Evolutionary conservation across 2,329 filamentous ascomycete species (phyloP).

Genomic region (Salinomyces thailandicus): DNA sequence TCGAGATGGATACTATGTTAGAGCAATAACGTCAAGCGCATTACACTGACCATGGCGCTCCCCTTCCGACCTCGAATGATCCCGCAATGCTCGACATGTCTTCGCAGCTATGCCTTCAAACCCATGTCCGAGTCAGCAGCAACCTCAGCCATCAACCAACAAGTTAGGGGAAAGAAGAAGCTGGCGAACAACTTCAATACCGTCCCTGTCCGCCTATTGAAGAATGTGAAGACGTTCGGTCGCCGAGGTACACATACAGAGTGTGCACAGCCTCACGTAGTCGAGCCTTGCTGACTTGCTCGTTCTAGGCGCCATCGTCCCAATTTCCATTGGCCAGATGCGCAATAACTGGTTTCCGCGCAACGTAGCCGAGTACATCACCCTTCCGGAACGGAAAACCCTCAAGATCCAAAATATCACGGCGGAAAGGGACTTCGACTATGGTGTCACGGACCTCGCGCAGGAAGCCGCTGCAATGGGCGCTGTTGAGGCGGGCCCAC

Average conservation of each 20-base stretch:
- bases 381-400: slow-evolving; percentile 34
- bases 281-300: no score
- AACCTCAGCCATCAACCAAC: slow-evolving; percentile 15
- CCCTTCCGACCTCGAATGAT: slow-evolving; percentile 6
- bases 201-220: slow-evolving; percentile 42
- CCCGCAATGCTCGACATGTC: slow-evolving; percentile 22
- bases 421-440: slow-evolving; percentile 39
- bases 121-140: slow-evolving; percentile 6
- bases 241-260: slow-evolving; percentile 28
- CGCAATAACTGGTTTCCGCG: slow-evolving; percentile 45
- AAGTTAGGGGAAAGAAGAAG: slow-evolving; percentile 29
- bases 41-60: background rate
- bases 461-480: background rate
- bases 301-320: slow-evolving; percentile 41
- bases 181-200: slow-evolving; percentile 20
- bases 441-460: slow-evolving; percentile 14
- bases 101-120: slow-evolving; percentile 17
- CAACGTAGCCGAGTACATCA: slow-evolving; percentile 43
- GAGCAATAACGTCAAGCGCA: no score
- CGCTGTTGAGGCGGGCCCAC: slow-evolving; percentile 1
- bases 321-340: slow-evolving; percentile 44
- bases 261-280: background rate
- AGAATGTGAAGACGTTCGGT: slow-evolving; percentile 45
- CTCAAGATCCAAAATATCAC: slow-evolving; percentile 35
- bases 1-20: no score